Percentiles rank a stretch among this genome's conserved stretches.
These are phyloP conservation scores for Aspergillus sp. DNA, from an alignment of 2,329 filamentous ascomycete genomes.

Conservation along the genomic window DNA sequence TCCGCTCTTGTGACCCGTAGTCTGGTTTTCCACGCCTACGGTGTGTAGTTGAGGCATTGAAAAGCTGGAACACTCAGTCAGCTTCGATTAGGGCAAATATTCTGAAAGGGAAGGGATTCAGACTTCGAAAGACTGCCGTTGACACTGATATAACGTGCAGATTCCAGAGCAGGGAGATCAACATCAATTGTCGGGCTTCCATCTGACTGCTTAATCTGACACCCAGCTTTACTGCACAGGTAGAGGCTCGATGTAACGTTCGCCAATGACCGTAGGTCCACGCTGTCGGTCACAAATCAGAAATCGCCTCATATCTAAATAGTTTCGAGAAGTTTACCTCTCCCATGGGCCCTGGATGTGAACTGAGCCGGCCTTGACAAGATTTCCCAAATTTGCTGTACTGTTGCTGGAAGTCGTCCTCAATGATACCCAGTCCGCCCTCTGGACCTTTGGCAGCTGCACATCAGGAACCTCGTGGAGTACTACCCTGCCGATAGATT, in stretches of 20 bases:
- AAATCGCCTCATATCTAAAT: too few species aligned
- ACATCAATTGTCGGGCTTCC: not conserved
- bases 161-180: not conserved
- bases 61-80: not conserved
- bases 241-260: not conserved
- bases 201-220: not conserved
- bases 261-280: too few species aligned
- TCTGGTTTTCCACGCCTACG: not conserved
- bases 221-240: not conserved
- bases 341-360: too few species aligned
- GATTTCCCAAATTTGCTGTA: not conserved
- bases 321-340: too few species aligned
- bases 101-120: not conserved
- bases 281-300: too few species aligned
- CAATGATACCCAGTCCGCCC: not conserved
- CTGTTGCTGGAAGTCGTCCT: not conserved
- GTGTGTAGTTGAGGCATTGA: not conserved
- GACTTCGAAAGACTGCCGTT: not conserved
- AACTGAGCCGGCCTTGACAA: not conserved
- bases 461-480: not conserved
- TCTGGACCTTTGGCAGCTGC: not conserved
- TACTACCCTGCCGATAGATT: not conserved
- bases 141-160: not conserved
- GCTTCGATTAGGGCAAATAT: not conserved
- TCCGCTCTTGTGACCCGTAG: too few species aligned